A percentile compares a stretch with the other conserved stretches of the same genome.
phyloP scores from a whole-genome alignment of 1,284 basidiomycete species.

The Ceratobasidium sp. region DNA sequence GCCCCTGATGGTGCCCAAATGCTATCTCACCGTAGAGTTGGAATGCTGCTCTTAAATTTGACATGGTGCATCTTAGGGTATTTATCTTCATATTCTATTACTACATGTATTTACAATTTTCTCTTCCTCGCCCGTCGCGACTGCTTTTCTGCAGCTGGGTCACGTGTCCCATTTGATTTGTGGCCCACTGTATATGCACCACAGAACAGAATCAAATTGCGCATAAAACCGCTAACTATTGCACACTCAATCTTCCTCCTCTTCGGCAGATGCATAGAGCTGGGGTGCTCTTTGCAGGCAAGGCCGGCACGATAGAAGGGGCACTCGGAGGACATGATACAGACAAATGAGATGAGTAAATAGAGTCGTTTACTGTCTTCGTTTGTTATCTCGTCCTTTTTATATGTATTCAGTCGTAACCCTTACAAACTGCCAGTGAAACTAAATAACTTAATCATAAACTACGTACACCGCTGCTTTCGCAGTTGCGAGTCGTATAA shows the following conservation, averaged over 20 bases:
- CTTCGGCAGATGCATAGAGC: background rate
- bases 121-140: no score
- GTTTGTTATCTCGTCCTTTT: background rate
- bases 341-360: background rate
- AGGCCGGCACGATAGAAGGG: background rate
- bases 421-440: background rate
- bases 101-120: background rate
- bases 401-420: background rate
- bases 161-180: no score
- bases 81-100: background rate
- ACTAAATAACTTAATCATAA: background rate
- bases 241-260: no score
- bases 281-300: slow-evolving; percentile 4
- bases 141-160: no score
- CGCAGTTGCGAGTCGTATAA: background rate
- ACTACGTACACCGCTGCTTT: background rate
- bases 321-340: slow-evolving; percentile 9
- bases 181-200: no score
- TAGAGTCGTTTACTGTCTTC: background rate
- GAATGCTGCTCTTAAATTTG: background rate
- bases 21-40: background rate
- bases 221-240: no score
- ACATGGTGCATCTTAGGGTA: background rate
- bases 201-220: no score
- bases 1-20: no score